Evolutionary conservation across 129 eudicot genomes (phyloP).

Genomic region (Smallanthus sonchifolius): DNA sequence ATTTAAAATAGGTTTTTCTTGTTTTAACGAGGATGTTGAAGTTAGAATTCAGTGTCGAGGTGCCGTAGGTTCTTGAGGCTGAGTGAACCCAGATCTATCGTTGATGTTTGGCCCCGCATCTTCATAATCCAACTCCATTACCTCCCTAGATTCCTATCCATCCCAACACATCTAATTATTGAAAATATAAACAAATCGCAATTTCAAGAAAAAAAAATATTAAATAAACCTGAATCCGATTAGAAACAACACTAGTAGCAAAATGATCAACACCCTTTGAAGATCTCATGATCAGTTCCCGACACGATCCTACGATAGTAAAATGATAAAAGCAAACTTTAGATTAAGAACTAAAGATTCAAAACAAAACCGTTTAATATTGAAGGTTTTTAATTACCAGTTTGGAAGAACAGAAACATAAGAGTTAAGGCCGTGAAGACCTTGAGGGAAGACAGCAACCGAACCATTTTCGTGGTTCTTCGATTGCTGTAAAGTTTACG

Average conservation of each 20-base stretch:
- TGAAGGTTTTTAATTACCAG: conserved; percentile 24
- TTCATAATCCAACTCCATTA: conserved; percentile 24
- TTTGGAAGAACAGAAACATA: conserved; percentile 26
- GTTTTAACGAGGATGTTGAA: neutral
- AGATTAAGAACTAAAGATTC: neutral
- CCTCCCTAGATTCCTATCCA: conserved; percentile 18
- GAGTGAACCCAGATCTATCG: conserved; percentile 15
- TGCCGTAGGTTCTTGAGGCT: conserved; percentile 3
- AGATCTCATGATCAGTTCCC: conserved; percentile 12
- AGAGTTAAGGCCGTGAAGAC: conserved; percentile 13
- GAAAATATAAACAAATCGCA: neutral
- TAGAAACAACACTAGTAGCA: conserved; percentile 3
- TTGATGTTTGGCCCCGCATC: conserved; percentile 35
- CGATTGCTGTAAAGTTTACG: neutral
- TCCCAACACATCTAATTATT: neutral
- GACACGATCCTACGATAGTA: conserved; percentile 18
- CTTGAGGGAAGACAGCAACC: conserved; percentile 13
- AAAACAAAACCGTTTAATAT: neutral
- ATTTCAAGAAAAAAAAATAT: neutral
- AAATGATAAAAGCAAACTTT: neutral
- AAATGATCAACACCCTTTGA: conserved; percentile 6
- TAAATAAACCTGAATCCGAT: conserved; percentile 7
- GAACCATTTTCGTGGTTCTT: conserved; percentile 21
- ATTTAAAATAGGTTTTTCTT: neutral
- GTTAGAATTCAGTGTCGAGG: conserved; percentile 7